These are phyloP conservation scores for Polygonum maritimum DNA, from an alignment of 148 eudicot species.

Conservation along the genomic window DNA sequence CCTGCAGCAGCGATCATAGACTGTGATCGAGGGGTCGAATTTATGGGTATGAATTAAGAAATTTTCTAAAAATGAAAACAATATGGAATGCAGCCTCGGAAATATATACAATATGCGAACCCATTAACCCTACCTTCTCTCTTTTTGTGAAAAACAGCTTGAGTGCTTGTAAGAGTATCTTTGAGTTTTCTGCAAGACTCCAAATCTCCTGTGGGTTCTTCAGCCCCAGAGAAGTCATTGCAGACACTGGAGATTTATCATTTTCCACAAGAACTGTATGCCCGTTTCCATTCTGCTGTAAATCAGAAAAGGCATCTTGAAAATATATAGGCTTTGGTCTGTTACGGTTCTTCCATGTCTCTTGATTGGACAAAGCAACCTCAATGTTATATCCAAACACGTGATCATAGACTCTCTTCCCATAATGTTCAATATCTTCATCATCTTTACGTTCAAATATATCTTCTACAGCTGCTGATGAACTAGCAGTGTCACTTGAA, in stretches of 20 bases:
- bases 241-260: conserved; percentile 56
- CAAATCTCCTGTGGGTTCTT: conserved; percentile 93
- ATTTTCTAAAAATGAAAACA: background rate
- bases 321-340: conserved; percentile 73
- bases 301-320: conserved; percentile 43
- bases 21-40: background rate
- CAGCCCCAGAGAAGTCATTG: conserved; percentile 80
- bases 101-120: background rate
- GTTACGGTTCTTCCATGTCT: conserved; percentile 87
- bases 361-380: conserved; percentile 79
- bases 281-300: conserved; percentile 49
- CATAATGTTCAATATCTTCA: conserved; percentile 69
- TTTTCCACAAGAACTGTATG: conserved; percentile 23
- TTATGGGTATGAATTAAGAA: background rate
- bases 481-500: conserved; percentile 68
- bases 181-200: conserved; percentile 72
- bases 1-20: conserved; percentile 31
- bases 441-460: conserved; percentile 61
- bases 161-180: conserved; percentile 70
- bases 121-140: conserved; percentile 44
- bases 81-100: conserved; percentile 3
- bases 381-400: conserved; percentile 94
- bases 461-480: conserved; percentile 61
- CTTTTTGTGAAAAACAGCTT: conserved; percentile 59
- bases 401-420: conserved; percentile 81